phyloP scores from a whole-genome alignment of 2,329 filamentous ascomycete species.

The Parafenestella ontariensis region DNA sequence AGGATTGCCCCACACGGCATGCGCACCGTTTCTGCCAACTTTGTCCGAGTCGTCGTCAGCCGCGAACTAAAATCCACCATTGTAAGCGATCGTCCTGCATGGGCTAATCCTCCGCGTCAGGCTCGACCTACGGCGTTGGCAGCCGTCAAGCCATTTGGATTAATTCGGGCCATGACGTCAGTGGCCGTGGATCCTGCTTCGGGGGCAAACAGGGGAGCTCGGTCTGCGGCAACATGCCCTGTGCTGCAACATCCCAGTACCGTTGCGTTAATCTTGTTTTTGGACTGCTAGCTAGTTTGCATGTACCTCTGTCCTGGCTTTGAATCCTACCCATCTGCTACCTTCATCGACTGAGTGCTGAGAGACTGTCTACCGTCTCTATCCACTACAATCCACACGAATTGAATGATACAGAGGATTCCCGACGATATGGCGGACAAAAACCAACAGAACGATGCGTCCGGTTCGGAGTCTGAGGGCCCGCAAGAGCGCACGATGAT shows the following conservation, averaged over 20 bases:
- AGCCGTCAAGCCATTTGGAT: conserved; percentile 4
- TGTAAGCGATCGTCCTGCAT: conserved; percentile 14
- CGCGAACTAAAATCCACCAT: conserved; percentile 5
- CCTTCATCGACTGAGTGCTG: conserved; percentile 6
- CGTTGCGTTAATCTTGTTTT: conserved; percentile 48
- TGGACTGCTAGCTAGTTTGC: conserved; percentile 21
- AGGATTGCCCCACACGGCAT: conserved; percentile 6
- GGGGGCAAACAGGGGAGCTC: conserved; percentile 7
- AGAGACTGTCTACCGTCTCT: neutral
- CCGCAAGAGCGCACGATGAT: conserved; percentile 52
- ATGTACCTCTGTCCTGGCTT: conserved; percentile 17
- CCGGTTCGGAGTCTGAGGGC: conserved; percentile 46
- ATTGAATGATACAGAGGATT: conserved; percentile 26
- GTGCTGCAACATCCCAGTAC: conserved; percentile 23
- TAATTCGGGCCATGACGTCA: conserved; percentile 29
- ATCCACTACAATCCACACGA: neutral
- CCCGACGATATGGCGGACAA: conserved; percentile 42
- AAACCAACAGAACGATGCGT: conserved; percentile 23
- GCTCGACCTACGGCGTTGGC: neutral
- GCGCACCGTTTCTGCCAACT: conserved; percentile 27
- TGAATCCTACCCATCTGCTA: conserved; percentile 7
- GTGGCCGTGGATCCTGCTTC: conserved; percentile 10
- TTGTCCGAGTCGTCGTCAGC: conserved; percentile 27
- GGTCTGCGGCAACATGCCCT: conserved; percentile 17
- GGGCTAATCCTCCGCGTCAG: conserved; percentile 2